Percentiles rank a stretch among this genome's conserved stretches.
phyloP scores from a whole-genome alignment of 179 eudicot genomes.

The Heliamphora pulchella region DNA sequence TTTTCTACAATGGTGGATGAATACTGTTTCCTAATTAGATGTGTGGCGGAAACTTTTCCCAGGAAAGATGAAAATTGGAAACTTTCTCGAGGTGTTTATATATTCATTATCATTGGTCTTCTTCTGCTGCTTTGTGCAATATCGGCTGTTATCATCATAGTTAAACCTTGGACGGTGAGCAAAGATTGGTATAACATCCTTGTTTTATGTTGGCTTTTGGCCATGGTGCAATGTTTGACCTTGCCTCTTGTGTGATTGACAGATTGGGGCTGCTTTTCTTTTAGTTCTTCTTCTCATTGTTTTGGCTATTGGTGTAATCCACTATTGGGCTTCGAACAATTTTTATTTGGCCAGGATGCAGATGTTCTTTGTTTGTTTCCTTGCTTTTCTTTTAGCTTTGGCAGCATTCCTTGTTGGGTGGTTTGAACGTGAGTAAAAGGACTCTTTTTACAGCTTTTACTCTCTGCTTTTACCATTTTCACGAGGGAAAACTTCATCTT shows the following conservation, averaged over 20 bases:
- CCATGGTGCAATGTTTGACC: conserved; percentile 15
- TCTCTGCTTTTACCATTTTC: conserved; percentile 11
- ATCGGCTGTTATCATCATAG: conserved; percentile 68
- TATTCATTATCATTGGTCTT: conserved; percentile 69
- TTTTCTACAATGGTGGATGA: background rate
- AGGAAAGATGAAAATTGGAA: conserved; percentile 98
- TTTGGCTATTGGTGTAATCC: conserved; percentile 88
- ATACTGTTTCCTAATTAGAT: conserved; percentile 7
- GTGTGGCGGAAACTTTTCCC: conserved; percentile 24
- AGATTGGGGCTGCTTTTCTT: conserved; percentile 93
- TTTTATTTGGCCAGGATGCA: conserved; percentile 88
- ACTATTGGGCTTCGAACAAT: conserved; percentile 95
- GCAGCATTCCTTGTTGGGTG: conserved; percentile 88
- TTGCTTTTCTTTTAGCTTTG: conserved; percentile 83
- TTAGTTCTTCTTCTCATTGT: conserved; percentile 78
- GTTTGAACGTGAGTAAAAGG: conserved; percentile 53
- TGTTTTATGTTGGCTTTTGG: conserved; percentile 6
- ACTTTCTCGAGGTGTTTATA: conserved; percentile 74
- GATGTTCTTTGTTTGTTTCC: conserved; percentile 86
- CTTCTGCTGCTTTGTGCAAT: conserved; percentile 88
- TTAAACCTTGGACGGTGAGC: conserved; percentile 92
- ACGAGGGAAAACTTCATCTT: background rate
- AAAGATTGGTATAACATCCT: conserved; percentile 7
- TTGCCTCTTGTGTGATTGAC: conserved; percentile 30
- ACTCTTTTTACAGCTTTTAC: conserved; percentile 1